phyloP scores from a whole-genome alignment of 2,329 filamentous ascomycete species.

The Colletotrichum sp. region DNA sequence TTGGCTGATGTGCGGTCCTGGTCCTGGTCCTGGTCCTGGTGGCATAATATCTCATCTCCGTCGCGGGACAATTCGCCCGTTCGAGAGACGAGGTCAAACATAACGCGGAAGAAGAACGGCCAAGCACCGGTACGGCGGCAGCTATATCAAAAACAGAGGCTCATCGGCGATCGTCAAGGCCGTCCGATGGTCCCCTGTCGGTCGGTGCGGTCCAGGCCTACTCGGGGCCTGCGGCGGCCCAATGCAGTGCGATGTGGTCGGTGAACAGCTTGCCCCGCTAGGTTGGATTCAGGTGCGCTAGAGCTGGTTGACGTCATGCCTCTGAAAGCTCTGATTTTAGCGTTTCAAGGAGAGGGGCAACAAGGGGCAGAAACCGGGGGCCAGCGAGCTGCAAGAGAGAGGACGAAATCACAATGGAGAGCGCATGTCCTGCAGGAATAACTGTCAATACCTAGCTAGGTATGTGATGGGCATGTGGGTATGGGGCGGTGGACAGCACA shows the following conservation, averaged over 20 bases:
- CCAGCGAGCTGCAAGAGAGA: background rate
- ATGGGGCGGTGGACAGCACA: background rate
- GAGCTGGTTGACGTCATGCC: constrained; percentile 21
- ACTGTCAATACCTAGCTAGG: background rate
- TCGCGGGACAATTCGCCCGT: background rate
- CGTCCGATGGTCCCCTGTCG: background rate
- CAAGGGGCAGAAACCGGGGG: constrained; percentile 2
- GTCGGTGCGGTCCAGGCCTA: constrained; percentile 15
- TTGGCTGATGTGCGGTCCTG: background rate
- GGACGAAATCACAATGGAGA: background rate
- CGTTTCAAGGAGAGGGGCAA: constrained; percentile 21
- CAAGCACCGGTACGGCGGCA: background rate
- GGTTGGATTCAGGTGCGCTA: constrained; percentile 18
- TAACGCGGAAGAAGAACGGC: background rate
- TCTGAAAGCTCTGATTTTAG: constrained; percentile 22
- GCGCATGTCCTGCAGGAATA: background rate
- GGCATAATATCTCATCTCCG: background rate
- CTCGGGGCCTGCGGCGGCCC: background rate
- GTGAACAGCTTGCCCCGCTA: constrained; percentile 11
- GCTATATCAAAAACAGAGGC: background rate
- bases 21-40: background rate
- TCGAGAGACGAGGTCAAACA: background rate
- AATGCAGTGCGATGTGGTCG: constrained; percentile 12
- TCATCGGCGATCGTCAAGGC: constrained; percentile 17
- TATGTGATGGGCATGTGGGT: background rate